These are phyloP conservation scores for Calonectria ilicicola DNA, from an alignment of 2,329 filamentous ascomycete genomes.

Conservation along the genomic window DNA sequence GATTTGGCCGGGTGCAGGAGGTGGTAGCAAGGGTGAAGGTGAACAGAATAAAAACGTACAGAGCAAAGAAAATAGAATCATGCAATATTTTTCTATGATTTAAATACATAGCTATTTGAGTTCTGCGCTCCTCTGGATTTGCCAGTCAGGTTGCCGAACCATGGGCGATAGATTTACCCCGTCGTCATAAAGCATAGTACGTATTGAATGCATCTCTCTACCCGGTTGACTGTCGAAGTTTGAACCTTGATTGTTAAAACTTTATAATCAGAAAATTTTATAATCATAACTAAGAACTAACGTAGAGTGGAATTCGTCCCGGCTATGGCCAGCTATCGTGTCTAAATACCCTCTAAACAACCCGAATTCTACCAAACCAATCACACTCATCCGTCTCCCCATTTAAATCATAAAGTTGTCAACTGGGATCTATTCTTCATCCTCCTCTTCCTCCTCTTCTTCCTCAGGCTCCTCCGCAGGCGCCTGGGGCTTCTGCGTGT, in stretches of 20 bases:
- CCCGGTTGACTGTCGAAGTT: neutral
- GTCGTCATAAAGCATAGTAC: no score
- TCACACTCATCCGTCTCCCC: constrained; percentile 1
- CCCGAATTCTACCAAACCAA: constrained; percentile 24
- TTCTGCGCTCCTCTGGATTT: no score
- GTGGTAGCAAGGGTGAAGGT: no score
- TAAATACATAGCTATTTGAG: no score
- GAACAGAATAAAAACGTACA: no score
- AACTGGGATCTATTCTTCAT: neutral
- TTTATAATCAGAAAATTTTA: constrained; percentile 13
- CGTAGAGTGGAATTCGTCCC: constrained; percentile 30
- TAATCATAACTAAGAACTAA: constrained; percentile 22
- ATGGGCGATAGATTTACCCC: no score
- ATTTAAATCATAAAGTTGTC: neutral
- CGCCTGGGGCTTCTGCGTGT: constrained; percentile 34
- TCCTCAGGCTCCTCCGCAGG: constrained; percentile 16
- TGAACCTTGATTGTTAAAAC: neutral
- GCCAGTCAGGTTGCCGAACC: no score
- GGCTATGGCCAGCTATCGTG: constrained; percentile 16
- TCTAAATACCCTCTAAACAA: constrained; percentile 30
- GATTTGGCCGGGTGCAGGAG: no score
- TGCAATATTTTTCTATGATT: no score
- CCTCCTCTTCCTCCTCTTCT: constrained; percentile 28
- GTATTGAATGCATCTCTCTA: no score
- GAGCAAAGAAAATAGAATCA: no score